Evolutionary conservation across 176 grass and related monocot genomes (phyloP), one percentile per base, ranked within the genome.

Genomic region (Oryza australiensis): DNA sequence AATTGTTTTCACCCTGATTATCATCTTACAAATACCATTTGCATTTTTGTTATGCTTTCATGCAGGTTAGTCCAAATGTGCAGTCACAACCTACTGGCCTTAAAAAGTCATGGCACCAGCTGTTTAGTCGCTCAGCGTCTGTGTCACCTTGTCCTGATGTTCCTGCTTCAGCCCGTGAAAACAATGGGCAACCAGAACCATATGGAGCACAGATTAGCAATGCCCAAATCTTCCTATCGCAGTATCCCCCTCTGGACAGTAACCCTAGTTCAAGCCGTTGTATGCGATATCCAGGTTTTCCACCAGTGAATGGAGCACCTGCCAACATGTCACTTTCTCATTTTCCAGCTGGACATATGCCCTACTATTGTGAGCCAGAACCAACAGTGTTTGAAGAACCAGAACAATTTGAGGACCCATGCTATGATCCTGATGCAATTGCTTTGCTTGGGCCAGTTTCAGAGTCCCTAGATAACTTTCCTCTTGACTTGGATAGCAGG

Each of bases 41-140:
- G 49, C 18, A 63, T 84, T 65, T 74, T 22, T 70, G 23, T 74
- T 88, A 62, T 92, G 78, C 62, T 68, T 15, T 87, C 18, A 43
- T 79, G 74, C 73, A 96, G 94, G 86, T 87, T 85, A 92, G 74
- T 88, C 79, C 90, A 76, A 92, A 93, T 77, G 72, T 77, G 74
- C 90, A 95, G 35, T 82, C 83, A 68, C 85, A 78, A 35, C 79
- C 85, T 74, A 76, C 88, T 15, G 51, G 70, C 38, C 76, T 84
- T 37, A 96, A 96, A 70, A 96, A 91, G 76, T 90, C 94, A 53
- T 93, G 94, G 94, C 94, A 96, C 78, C 94, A 96, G 40, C 73
- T 96, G 64, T 96, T 96, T 80, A 87, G 84, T 77, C 80, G 90
- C 53, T 93, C 91, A 45, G 78, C 83, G 41, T 82, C 88, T 26